Base-by-base conservation (phyloP, 176 grass and related monocot genomes). In the Cocos nucifera region DNA sequence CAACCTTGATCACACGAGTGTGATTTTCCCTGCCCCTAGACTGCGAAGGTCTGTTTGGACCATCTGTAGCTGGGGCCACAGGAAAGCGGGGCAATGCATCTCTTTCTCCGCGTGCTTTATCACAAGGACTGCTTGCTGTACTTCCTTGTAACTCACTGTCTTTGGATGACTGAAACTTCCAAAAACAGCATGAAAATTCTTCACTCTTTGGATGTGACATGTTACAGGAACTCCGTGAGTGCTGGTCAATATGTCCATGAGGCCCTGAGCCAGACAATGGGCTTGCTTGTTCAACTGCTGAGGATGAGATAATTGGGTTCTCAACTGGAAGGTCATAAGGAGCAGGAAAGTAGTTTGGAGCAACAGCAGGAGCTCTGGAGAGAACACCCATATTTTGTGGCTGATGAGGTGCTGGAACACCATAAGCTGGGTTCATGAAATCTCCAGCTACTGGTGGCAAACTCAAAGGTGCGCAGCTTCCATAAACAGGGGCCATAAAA, bases 131-230 rank as follows among this genome's bases (percentile, higher is more conserved):
- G 73, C 82, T 98, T 7, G 76, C 79, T 3, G 84, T 93, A 50
- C 88, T 92, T 30, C 84, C 82, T 51, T 92, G 87, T 30, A 86
- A 22, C 75, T 98, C 82, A 58, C 84, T 92, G 49, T 88, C 85
- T 54, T 81, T 88, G 25, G 84, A 92, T 12, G 76, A 54, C 26
- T 66, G 75, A 26, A 92, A 80, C 66, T 76, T 77, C 84, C 87
- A 54, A 62, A 65, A 51, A 51, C 69, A 69, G 0, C 77, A 75
- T 7, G 85, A 85, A 21, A 69, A 56, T 20, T 79, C 75, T 54
- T 89, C 73, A 0, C 71, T 80, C 66, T 83, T 86, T 39, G 75
- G 58, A 25, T 67, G 60, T 0, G 80, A 70, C 73, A 78, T 83
- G 70, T 86, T 81, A 56, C 84, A 83, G 0, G 94, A 93, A 53